Base-by-base conservation (phyloP, 768 basidiomycete genomes). In the Amanita exitialis region DNA sequence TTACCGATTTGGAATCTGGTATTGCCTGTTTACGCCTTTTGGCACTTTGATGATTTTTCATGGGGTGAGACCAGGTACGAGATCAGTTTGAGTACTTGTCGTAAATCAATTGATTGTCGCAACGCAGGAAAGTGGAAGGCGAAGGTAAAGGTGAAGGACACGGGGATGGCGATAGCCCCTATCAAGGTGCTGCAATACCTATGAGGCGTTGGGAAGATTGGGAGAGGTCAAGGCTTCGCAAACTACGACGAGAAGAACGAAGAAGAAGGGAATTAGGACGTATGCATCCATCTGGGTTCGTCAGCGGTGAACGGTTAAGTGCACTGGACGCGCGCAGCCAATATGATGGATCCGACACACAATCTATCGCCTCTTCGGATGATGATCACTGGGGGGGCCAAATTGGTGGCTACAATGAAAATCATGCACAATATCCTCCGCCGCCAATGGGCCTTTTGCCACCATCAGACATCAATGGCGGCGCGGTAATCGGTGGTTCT, bases 31-130 rank as follows among this genome's bases (percentile, higher is more conserved):
- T 99, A 99, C 67, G 87, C 94, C 12, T 98, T 98, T 66, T 96
- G 93, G 92, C 94, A 98, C 67, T 97, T 99, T 65, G 95, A 98
- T 57, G 96, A 99, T 68, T 98, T 99, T 69, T 93, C 91, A 25
- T 99, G 96, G 96, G 96, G 96, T 60, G 92, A 97, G 69, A 99
- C 96, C 16, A 83, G 94, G 90, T 90, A 60, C 49, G 82, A 4
- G 42, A 38, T 44, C 39, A 53, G 6, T 28, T 37, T 18, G 3
- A 20, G 18, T 39, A 23, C 39, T 27, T 23, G 64, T 45, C 64
- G 50, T 39, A 53, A 27, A 44, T 51, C 57, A 9, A 27, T 32
- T 37, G 25, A 21, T 15, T 34, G 1, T 16, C 4, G 3, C 25
- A 23, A 23, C 38, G 49, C 65, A 96, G 95, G 65, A 93, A 93